These are phyloP conservation scores for Starmerella floricola DNA, from an alignment of 805 yeast genomes.

Conservation along the genomic window DNA sequence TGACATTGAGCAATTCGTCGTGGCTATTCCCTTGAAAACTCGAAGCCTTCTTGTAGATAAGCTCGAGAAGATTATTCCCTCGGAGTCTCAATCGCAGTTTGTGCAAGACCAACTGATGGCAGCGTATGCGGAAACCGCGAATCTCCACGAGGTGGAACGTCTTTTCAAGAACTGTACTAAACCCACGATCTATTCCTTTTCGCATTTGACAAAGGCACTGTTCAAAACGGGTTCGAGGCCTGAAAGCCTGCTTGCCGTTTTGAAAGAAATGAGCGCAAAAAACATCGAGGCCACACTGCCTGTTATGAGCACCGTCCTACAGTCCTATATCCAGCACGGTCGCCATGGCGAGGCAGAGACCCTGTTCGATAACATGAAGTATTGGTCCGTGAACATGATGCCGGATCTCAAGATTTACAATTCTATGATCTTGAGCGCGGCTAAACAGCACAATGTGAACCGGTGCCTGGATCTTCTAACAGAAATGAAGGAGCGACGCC, in stretches of 20 bases:
- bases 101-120: constrained; percentile 25
- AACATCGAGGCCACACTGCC: constrained; percentile 23
- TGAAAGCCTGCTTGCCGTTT: constrained; percentile 16
- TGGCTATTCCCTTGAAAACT: constrained; percentile 22
- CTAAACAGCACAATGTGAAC: constrained; percentile 51
- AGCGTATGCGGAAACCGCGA: constrained; percentile 27
- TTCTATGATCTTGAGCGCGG: constrained; percentile 55
- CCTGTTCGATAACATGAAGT: constrained; percentile 77
- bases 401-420: constrained; percentile 63
- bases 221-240: constrained; percentile 24
- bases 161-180: constrained; percentile 17
- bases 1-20: constrained; percentile 24
- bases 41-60: constrained; percentile 18
- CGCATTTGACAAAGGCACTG: constrained; percentile 27
- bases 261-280: constrained; percentile 21
- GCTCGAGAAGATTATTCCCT: constrained; percentile 22
- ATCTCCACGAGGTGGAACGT: constrained; percentile 22
- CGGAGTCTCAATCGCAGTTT: constrained; percentile 7
- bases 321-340: constrained; percentile 44
- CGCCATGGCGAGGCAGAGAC: constrained; percentile 50
- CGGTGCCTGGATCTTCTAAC: constrained; percentile 63
- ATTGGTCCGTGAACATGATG: constrained; percentile 47
- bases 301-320: constrained; percentile 47
- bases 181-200: constrained; percentile 26
- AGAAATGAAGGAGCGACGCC: constrained; percentile 42